Percentiles rank a stretch among this genome's conserved stretches.
These are phyloP conservation scores for Endocarpon pusillum DNA, from an alignment of 495 filamentous ascomycete species.

Conservation along the genomic window DNA sequence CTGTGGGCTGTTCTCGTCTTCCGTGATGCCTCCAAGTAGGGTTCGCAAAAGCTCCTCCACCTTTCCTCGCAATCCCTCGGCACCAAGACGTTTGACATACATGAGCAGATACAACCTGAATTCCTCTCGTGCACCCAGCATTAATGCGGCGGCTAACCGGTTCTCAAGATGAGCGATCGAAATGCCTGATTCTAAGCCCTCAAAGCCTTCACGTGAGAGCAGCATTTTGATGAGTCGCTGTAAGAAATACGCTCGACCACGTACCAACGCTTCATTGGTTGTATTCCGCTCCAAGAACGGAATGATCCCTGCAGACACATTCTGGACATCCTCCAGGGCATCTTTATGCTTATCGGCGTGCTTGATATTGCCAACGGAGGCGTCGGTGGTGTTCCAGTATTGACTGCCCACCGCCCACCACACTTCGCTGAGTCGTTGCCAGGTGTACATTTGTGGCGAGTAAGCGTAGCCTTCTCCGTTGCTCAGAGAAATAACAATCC, in stretches of 20 bases:
- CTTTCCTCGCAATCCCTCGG: conserved; percentile 70
- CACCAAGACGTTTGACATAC: conserved; percentile 90
- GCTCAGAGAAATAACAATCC: conserved; percentile 66
- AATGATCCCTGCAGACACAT: conserved; percentile 81
- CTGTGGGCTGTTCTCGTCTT: conserved; percentile 17
- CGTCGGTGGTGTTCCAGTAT: conserved; percentile 95
- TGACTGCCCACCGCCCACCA: conserved; percentile 98
- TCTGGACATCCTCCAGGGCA: conserved; percentile 34
- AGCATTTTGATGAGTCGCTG: conserved; percentile 78
- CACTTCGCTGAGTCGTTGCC: conserved; percentile 83
- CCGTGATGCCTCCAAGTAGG: conserved; percentile 53
- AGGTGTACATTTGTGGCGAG: conserved; percentile 63
- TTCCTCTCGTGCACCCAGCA: conserved; percentile 73
- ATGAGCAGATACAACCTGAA: conserved; percentile 83
- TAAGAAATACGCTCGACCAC: conserved; percentile 74
- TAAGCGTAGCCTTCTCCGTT: conserved; percentile 92
- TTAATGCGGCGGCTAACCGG: conserved; percentile 71
- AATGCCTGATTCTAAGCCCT: conserved; percentile 77
- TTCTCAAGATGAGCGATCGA: conserved; percentile 95
- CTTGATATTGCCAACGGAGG: conserved; percentile 60
- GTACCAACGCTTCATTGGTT: conserved; percentile 78
- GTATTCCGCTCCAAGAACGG: conserved; percentile 86
- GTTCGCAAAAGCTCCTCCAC: conserved; percentile 79
- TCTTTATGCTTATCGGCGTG: conserved; percentile 41
- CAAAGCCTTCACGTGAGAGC: conserved; percentile 72